phyloP scores from a whole-genome alignment of 495 filamentous ascomycete genomes.

The Podospora australis region DNA sequence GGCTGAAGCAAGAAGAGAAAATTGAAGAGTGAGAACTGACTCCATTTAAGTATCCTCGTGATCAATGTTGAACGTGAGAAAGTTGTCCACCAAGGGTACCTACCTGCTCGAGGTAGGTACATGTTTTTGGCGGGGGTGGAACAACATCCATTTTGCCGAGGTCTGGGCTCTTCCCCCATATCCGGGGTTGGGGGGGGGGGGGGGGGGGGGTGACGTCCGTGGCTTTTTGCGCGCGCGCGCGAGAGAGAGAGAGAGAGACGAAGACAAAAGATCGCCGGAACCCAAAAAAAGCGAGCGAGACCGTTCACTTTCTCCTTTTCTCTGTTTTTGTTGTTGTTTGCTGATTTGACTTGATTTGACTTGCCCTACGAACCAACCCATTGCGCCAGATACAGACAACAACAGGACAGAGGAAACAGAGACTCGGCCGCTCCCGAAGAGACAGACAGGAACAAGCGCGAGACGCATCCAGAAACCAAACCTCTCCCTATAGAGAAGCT shows the following conservation, averaged over 20 bases:
- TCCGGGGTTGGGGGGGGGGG: background rate
- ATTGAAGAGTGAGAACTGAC: too few relatives aligned
- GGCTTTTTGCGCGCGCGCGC: slow-evolving; percentile 12
- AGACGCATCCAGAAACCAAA: too few relatives aligned
- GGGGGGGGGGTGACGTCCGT: slow-evolving; percentile 23
- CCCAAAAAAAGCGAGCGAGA: too few relatives aligned
- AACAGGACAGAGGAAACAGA: background rate
- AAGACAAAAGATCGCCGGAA: background rate
- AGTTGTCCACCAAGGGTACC: background rate
- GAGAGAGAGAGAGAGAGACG: background rate
- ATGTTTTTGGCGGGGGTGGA: slow-evolving; percentile 5
- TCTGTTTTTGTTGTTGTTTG: background rate
- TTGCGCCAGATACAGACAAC: background rate
- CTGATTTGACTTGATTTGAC: background rate
- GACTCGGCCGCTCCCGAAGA: too few relatives aligned
- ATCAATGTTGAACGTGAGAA: background rate
- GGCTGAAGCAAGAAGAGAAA: too few relatives aligned
- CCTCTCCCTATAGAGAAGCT: too few relatives aligned
- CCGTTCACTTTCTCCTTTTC: background rate
- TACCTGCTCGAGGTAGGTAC: background rate
- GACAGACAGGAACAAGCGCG: too few relatives aligned
- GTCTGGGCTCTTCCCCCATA: slow-evolving; percentile 9
- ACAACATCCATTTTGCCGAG: slow-evolving; percentile 32
- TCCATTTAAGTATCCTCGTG: too few relatives aligned
- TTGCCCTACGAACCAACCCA: background rate